Evolutionary conservation across 306 rosid species (phyloP), one percentile per base, ranked within the genome.

Genomic region (Inga oerstediana): DNA sequence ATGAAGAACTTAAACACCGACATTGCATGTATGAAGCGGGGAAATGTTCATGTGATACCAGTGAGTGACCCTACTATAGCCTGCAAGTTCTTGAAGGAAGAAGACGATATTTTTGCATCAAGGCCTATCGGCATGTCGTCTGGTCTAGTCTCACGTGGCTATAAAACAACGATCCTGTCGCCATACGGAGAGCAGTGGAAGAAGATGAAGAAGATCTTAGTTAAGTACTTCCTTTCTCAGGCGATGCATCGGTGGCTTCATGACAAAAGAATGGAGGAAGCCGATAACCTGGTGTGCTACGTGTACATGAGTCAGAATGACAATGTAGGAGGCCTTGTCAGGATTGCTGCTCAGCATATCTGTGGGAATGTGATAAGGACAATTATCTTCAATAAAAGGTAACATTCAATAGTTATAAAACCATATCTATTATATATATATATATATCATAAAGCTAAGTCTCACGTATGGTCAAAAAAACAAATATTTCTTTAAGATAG

Each of bases 11-110:
- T 83, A 19, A 24, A 86, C 82, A 83, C 90, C 0, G 86, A 92
- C 12, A 89, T 92, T 4, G 90, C 88, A 0, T 90, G 94, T 39
- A 48, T 89, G 30, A 86, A 87, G 32, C 10, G 89, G 4, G 94
- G 91, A 46, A 86, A 70, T 30, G 68, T 80, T 45, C 73, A 90
- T 77, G 79, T 90, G 1, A 86, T 92, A 7, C 84, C 86, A 0
- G 88, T 92, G 3, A 80, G 43, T 41, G 46, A 77, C 10, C 87
- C 91, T 1, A 51, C 52, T 5, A n/a, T 88, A 24, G 84, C 85
- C 1, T 19, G 59, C 1, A 88, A 90, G 17, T 78, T 88, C 43
- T 51, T 90, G 35, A 86, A 82, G 74, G 82, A 76, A 7, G 46
- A 88, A 2, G 91, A 90, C 15, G 67, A 52, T 9, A 30, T 20